Base-by-base conservation (phyloP, 495 filamentous ascomycete genomes). In the Neurospora sp. region DNA sequence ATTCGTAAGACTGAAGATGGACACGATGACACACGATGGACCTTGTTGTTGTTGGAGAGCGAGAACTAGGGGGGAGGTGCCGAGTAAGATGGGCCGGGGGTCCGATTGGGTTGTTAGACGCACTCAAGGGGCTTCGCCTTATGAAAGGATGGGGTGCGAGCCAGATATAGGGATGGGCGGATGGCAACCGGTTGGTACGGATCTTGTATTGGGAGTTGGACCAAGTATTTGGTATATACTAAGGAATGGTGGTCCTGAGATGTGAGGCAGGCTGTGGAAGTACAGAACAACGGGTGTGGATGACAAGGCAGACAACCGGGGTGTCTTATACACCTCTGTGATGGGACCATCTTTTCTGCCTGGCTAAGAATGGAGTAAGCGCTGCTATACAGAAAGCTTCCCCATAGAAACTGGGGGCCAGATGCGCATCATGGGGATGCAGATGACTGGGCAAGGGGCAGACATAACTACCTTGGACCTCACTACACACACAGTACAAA, bases 351-450 rank as follows among this genome's bases (percentile, higher is more conserved):
- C 39, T 75, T 66, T 76, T 79, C 80, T 81, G 80, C 79, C 80
- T 81, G 78, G 78, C 79, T 80, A 78, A 78, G 74, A 79, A 79
- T 80, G 75, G 76, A 76, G 77, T 72, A 76, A 74, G 77, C 71
- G 46, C 62, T 73, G 59, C 27, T 74, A 72, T 73, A 72, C 72
- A 74, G 75, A 73, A 46, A 70, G 74, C 70, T 71, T 70, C 39
- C 35, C 73, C 74, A 35, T 77, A 73, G 75, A 72, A 72, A n/a
- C 74, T 80, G 79, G 79, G 79, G 78, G 76, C 76, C 42, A 74
- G 73, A 77, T 77, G 75, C 73, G 74, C 78, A 78, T 77, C 73
- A 71, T 74, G 74, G 72, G 76, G 72, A 72, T 42, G 54, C 69
- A 62, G 69, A 72, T 70, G 62, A 31, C 27, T 37, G 74, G 74